phyloP scores from a whole-genome alignment of 495 filamentous ascomycete genomes.

The Cenococcum geophilum region DNA sequence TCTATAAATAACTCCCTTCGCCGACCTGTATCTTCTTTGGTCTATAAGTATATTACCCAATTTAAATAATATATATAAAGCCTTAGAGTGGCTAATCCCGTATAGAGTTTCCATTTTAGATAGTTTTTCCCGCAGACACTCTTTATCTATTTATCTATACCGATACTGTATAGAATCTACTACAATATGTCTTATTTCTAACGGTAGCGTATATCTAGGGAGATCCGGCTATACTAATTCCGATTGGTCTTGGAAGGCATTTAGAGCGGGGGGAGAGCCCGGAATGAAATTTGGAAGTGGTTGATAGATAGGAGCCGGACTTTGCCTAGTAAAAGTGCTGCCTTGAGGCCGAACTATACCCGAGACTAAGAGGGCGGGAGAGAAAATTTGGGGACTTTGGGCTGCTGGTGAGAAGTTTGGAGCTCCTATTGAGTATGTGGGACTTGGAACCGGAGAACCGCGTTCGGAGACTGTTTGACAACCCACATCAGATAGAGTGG shows the following conservation, averaged over 20 bases:
- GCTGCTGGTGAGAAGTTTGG: conserved; percentile 15
- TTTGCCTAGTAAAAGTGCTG: conserved; percentile 27
- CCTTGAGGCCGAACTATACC: conserved; percentile 20
- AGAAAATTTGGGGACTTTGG: conserved; percentile 20
- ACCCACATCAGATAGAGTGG: conserved; percentile 22
- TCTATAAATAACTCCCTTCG: conserved; percentile 19
- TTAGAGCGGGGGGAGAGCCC: conserved; percentile 2
- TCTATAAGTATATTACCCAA: conserved; percentile 19
- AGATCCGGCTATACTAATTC: not conserved
- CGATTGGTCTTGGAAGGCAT: conserved; percentile 9
- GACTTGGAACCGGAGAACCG: conserved; percentile 18
- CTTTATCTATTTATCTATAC: conserved; percentile 23
- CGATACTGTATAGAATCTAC: conserved; percentile 10
- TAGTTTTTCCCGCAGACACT: conserved; percentile 19
- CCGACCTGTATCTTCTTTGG: conserved; percentile 26
- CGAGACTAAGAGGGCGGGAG: conserved; percentile 25
- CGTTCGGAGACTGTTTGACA: no score
- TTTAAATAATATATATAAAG: conserved; percentile 14
- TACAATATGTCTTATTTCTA: no score
- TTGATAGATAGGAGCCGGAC: conserved; percentile 18
- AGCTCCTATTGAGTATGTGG: conserved; percentile 16
- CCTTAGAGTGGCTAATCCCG: conserved; percentile 12
- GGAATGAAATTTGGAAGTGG: conserved; percentile 14
- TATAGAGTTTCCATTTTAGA: conserved; percentile 12
- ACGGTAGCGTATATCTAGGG: not conserved